A percentile compares a stretch with the other conserved stretches of the same genome.
Evolutionary conservation across 1,139 yeast species (phyloP).

Genomic region (Saccharomyces hybrid): DNA sequence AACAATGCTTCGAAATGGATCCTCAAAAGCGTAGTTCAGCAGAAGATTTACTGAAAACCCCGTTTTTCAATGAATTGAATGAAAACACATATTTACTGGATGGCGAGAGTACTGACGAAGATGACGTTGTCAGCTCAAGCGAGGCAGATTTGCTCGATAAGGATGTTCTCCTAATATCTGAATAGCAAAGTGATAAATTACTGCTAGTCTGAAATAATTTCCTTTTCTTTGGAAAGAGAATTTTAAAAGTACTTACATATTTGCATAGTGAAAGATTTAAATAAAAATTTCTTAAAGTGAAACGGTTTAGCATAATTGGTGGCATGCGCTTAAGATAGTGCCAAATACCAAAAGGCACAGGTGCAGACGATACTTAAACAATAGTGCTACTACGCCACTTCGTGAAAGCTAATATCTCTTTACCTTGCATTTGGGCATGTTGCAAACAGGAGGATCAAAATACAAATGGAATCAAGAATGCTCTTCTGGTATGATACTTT

Average conservation of each 20-base stretch:
- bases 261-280: background rate
- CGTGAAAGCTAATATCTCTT: background rate
- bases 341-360: background rate
- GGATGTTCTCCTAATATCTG: slow-evolving; percentile 20
- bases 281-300: background rate
- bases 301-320: background rate
- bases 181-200: slow-evolving; percentile 2
- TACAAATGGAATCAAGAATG: slow-evolving; percentile 36
- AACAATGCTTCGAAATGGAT: slow-evolving; percentile 32
- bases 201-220: background rate
- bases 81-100: slow-evolving; percentile 14
- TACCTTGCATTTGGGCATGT: background rate
- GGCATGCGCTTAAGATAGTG: background rate
- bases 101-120: slow-evolving; percentile 21
- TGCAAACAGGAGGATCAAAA: slow-evolving; percentile 16
- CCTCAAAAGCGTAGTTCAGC: slow-evolving; percentile 32
- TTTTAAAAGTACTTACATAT: background rate
- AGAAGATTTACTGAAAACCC: slow-evolving; percentile 27
- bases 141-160: slow-evolving; percentile 14
- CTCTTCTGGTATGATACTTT: slow-evolving; percentile 38
- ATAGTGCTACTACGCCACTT: background rate
- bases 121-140: slow-evolving; percentile 10
- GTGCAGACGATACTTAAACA: background rate
- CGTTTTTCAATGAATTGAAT: slow-evolving; percentile 29
- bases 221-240: background rate